phyloP scores from a whole-genome alignment of 179 eudicot genomes.

The Pouteria campechiana region DNA sequence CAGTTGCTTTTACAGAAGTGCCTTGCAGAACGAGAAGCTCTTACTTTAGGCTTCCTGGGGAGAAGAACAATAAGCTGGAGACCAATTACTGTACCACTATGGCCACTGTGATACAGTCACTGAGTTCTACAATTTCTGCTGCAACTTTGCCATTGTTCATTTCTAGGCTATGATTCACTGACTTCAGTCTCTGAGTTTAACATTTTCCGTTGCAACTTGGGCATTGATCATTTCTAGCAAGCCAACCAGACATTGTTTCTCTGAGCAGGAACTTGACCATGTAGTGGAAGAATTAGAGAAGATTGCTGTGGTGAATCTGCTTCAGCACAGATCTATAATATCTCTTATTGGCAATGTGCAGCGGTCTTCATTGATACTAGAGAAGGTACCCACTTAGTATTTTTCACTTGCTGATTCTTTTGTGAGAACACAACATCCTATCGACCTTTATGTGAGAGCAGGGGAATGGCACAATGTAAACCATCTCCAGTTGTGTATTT shows the following conservation, averaged over 20 bases:
- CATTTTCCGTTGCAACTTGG: background rate
- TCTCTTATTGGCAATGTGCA: constrained; percentile 93
- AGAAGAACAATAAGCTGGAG: no score
- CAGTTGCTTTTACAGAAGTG: no score
- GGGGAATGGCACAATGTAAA: no score
- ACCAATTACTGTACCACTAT: no score
- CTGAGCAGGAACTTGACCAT: constrained; percentile 73
- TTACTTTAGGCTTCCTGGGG: no score
- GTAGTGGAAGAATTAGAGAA: constrained; percentile 85
- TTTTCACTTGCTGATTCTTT: background rate
- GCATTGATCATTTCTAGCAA: background rate
- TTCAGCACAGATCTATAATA: constrained; percentile 77
- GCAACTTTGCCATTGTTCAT: background rate
- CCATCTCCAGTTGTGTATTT: no score
- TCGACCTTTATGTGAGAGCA: background rate
- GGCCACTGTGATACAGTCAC: no score
- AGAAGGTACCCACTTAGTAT: constrained; percentile 37
- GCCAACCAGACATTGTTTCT: background rate
- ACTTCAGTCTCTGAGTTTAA: no score
- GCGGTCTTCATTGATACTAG: constrained; percentile 76
- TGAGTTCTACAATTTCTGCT: no score
- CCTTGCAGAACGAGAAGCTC: no score
- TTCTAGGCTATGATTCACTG: background rate
- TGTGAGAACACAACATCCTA: background rate
- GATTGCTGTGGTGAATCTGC: constrained; percentile 78